A percentile compares a stretch with the other conserved stretches of the same genome.
Evolutionary conservation across 1,284 basidiomycete species (phyloP).

Genomic region (Termitomyces sp.): DNA sequence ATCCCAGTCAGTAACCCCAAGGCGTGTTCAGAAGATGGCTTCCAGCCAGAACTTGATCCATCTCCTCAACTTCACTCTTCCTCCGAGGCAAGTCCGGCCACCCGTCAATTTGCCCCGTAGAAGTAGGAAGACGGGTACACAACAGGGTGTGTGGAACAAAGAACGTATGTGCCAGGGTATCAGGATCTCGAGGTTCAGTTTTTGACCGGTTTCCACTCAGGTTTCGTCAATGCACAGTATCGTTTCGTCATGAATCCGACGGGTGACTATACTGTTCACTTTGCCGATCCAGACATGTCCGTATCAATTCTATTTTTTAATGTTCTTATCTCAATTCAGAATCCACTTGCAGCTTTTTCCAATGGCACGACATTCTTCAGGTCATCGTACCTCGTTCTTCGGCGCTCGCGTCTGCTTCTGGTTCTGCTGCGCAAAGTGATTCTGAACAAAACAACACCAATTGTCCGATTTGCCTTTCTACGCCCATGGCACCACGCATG

Average conservation of each 20-base stretch:
- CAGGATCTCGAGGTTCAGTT: neutral
- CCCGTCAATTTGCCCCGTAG: conserved; percentile 60
- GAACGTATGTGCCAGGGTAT: conserved; percentile 59
- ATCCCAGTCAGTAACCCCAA: conserved; percentile 35
- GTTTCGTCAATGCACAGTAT: conserved; percentile 92
- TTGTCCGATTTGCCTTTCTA: conserved; percentile 93
- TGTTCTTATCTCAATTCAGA: conserved; percentile 14
- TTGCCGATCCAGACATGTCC: conserved; percentile 92
- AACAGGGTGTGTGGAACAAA: conserved; percentile 75
- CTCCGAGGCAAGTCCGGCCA: conserved; percentile 65
- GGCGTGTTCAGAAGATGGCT: conserved; percentile 62
- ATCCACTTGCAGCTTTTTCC: conserved; percentile 64
- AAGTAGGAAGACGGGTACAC: conserved; percentile 59
- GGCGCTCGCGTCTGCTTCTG: conserved; percentile 49
- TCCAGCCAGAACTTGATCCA: conserved; percentile 67
- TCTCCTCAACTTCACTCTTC: conserved; percentile 81
- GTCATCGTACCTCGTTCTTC: conserved; percentile 85
- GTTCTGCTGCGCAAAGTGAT: conserved; percentile 30
- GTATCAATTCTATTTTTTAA: conserved; percentile 25
- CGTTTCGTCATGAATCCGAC: conserved; percentile 90
- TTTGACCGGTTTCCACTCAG: conserved; percentile 31
- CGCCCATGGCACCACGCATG: conserved; percentile 91
- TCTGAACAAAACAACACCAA: conserved; percentile 61
- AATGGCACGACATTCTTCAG: conserved; percentile 96
- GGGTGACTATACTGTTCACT: conserved; percentile 91